phyloP scores from a whole-genome alignment of 768 basidiomycete genomes.

The Macrolepiota dolichaula region DNA sequence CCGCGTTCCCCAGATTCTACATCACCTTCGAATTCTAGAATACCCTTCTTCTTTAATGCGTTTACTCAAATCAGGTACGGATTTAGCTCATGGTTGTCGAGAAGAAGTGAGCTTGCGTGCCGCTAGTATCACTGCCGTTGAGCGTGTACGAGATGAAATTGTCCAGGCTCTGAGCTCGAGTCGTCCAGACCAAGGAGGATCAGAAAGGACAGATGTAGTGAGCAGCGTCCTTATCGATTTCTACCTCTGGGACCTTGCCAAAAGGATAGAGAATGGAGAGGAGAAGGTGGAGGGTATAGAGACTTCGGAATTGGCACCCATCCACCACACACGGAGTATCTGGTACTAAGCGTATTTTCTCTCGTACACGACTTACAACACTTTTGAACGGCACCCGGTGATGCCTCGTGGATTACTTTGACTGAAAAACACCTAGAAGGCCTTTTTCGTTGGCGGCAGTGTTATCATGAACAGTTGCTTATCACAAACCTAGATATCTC shows the following conservation, averaged over 20 bases:
- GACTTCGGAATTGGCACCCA: slow-evolving; percentile 56
- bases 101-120: slow-evolving; percentile 81
- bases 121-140: slow-evolving; percentile 78
- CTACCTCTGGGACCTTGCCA: slow-evolving; percentile 87
- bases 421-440: background rate
- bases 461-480: background rate
- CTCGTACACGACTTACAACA: background rate
- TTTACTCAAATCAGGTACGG: slow-evolving; percentile 40
- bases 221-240: slow-evolving; percentile 88
- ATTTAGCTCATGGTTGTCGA: slow-evolving; percentile 50
- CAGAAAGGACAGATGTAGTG: slow-evolving; percentile 29
- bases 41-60: slow-evolving; percentile 64
- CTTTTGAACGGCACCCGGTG: background rate
- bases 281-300: slow-evolving; percentile 58
- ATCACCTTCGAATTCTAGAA: slow-evolving; percentile 72
- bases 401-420: background rate
- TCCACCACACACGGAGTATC: slow-evolving; percentile 78
- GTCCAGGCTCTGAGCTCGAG: slow-evolving; percentile 21
- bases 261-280: slow-evolving; percentile 62
- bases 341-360: slow-evolving; percentile 60
- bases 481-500: background rate
- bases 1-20: slow-evolving; percentile 86
- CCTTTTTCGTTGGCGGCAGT: background rate
- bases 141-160: slow-evolving; percentile 65
- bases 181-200: slow-evolving; percentile 12